Conservation (phyloP, 257 asterid genomes). For the Fraxinus americana region DNA sequence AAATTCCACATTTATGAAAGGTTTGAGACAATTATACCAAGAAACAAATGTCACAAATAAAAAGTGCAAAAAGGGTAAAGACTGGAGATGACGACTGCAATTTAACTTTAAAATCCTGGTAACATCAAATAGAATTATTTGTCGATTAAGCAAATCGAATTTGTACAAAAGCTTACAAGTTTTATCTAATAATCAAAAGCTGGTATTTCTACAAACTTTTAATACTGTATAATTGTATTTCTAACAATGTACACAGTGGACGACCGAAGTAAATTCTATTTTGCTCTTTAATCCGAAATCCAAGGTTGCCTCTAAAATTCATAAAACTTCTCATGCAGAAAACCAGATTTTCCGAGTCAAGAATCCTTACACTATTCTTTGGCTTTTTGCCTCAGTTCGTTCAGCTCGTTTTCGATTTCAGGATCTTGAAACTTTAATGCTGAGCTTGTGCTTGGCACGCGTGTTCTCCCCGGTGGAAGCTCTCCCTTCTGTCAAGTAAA, state of each 20-base stretch:
- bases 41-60: no score
- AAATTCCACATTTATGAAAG: no score
- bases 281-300: not conserved
- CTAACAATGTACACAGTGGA: not conserved
- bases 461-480: conserved; percentile 85
- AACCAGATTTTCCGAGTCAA: not conserved
- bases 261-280: not conserved
- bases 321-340: not conserved
- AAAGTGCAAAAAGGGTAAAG: no score
- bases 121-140: no score
- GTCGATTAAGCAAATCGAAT: not conserved
- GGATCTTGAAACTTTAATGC: conserved; percentile 74
- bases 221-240: not conserved
- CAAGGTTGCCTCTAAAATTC: not conserved
- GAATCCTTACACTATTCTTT: conserved; percentile 49
- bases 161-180: not conserved
- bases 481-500: conserved; percentile 74
- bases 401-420: conserved; percentile 87
- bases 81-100: no score
- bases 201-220: no score
- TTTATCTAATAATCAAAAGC: no score
- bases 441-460: conserved; percentile 42
- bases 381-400: conserved; percentile 76
- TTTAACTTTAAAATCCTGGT: no score
- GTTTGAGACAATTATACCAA: no score